A percentile compares a stretch with the other conserved stretches of the same genome.
phyloP scores from a whole-genome alignment of 1,284 basidiomycete species.

The Cryptococcus floricola region DNA sequence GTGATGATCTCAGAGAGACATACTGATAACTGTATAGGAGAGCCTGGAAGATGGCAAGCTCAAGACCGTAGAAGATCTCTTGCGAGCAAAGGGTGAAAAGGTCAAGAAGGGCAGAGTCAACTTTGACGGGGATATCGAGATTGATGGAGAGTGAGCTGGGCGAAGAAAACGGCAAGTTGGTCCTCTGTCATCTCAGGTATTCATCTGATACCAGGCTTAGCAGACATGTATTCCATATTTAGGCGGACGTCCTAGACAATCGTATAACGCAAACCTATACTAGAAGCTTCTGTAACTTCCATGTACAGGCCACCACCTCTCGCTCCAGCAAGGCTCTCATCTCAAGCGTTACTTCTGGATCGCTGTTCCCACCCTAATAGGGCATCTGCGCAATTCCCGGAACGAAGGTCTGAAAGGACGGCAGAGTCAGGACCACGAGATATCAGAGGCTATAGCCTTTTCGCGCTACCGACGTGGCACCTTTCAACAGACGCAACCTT shows the following conservation, averaged over 20 bases:
- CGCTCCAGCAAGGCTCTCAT: too few species aligned
- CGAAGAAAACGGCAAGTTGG: neutral
- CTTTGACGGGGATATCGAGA: conserved; percentile 52
- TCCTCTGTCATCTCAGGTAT: neutral
- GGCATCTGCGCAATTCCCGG: too few species aligned
- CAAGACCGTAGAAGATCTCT: conserved; percentile 74
- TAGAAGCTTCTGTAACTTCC: neutral
- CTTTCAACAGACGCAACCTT: too few species aligned
- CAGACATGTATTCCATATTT: neutral
- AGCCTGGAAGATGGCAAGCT: conserved; percentile 65
- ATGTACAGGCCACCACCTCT: neutral
- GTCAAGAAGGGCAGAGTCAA: conserved; percentile 60
- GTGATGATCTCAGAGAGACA: neutral
- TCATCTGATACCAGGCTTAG: neutral
- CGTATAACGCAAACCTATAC: neutral
- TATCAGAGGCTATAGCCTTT: too few species aligned
- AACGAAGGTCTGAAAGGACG: too few species aligned
- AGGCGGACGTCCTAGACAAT: neutral
- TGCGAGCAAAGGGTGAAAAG: conserved; percentile 70
- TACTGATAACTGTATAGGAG: conserved; percentile 41
- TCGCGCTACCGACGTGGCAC: too few species aligned
- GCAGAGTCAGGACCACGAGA: too few species aligned
- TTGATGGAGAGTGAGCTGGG: conserved; percentile 24
- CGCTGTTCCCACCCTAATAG: too few species aligned
- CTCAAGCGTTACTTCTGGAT: too few species aligned